A percentile compares a stretch with the other conserved stretches of the same genome.
These are phyloP conservation scores for Balansia obtecta DNA, from an alignment of 2,329 filamentous ascomycete species.

Conservation along the genomic window DNA sequence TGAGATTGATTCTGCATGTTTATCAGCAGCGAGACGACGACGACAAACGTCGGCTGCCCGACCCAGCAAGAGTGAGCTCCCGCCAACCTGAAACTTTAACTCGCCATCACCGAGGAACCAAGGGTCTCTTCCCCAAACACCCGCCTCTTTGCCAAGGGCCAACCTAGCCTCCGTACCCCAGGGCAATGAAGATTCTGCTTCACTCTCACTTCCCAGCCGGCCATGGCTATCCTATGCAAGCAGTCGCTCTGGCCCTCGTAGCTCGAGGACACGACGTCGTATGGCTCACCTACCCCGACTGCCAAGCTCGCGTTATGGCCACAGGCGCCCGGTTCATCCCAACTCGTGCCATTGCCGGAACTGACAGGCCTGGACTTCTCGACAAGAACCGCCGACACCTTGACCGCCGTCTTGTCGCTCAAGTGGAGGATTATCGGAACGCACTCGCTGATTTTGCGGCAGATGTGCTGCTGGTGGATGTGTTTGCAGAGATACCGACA, in stretches of 20 bases:
- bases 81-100: no score
- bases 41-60: no score
- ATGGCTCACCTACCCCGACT: constrained; percentile 24
- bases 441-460: constrained; percentile 16
- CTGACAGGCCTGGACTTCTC: constrained; percentile 22
- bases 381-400: constrained; percentile 16
- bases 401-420: constrained; percentile 18
- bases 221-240: constrained; percentile 27
- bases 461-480: constrained; percentile 24
- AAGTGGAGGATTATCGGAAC: constrained; percentile 23
- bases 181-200: constrained; percentile 24
- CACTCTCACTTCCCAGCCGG: constrained; percentile 27
- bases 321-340: constrained; percentile 22
- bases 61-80: no score
- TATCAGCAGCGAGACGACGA: no score
- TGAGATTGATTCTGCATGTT: no score
- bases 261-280: constrained; percentile 24
- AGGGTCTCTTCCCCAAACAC: no score
- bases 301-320: constrained; percentile 20
- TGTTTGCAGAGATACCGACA: constrained; percentile 21
- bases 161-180: no score
- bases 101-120: no score
- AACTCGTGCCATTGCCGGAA: constrained; percentile 17
- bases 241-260: constrained; percentile 24
- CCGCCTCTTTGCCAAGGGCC: no score